A percentile compares a stretch with the other conserved stretches of the same genome.
Conservation (phyloP, 345 rosid species). For the Lepidium sativum region DNA sequence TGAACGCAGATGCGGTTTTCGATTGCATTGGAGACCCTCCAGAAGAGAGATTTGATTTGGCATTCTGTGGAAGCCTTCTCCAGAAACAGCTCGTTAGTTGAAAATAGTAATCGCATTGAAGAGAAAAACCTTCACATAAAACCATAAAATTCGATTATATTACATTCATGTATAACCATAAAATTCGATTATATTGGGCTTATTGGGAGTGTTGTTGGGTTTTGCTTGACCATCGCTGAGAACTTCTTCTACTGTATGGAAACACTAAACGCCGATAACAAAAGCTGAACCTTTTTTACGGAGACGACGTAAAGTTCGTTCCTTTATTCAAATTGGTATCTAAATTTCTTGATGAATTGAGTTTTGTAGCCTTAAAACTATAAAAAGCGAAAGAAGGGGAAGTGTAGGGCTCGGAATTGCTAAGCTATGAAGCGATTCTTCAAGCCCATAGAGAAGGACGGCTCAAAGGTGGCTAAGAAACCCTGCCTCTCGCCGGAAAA, state of each 20-base stretch:
- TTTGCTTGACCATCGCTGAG: not conserved
- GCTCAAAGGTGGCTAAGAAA: slow-evolving; percentile 54
- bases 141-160: not conserved
- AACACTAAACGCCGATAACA: not conserved
- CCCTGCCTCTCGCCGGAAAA: slow-evolving; percentile 38
- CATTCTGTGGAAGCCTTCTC: slow-evolving; percentile 70
- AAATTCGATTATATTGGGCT: not conserved
- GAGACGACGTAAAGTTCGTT: not conserved
- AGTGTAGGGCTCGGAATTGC: not conserved
- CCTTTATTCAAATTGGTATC: not conserved
- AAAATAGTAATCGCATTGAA: not conserved
- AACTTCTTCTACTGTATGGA: not conserved
- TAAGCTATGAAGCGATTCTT: slow-evolving; percentile 81
- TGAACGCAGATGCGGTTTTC: slow-evolving; percentile 78
- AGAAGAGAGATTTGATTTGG: slow-evolving; percentile 70
- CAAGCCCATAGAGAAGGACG: slow-evolving; percentile 79
- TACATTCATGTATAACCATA: not conserved
- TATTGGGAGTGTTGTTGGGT: not conserved
- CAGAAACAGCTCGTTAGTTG: slow-evolving; percentile 68
- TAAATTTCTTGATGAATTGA: not conserved
- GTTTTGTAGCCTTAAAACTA: not conserved
- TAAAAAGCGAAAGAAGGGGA: not conserved
- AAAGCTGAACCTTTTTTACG: not conserved
- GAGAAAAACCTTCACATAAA: not conserved
- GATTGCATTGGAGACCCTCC: slow-evolving; percentile 98